A percentile compares a stretch with the other conserved stretches of the same genome.
Conservation (phyloP, 306 rosid genomes). For the Delonix regia region DNA sequence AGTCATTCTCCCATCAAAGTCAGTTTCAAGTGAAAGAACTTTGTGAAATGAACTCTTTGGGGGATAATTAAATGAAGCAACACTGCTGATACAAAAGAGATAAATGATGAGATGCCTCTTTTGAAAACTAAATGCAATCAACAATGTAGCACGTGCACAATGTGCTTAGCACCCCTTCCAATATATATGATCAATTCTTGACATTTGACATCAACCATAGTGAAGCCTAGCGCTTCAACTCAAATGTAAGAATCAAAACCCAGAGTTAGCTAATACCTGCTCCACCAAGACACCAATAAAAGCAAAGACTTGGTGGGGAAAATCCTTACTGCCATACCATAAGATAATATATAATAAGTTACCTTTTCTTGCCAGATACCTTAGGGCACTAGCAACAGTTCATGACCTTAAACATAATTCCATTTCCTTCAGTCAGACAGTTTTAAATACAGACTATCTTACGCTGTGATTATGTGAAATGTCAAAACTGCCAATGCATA, state of each 20-base stretch:
- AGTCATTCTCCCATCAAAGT: slow-evolving; percentile 19
- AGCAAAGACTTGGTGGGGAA: neutral
- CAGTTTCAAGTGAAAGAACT: slow-evolving; percentile 2
- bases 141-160: neutral
- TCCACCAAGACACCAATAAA: slow-evolving; percentile 25
- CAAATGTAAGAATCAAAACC: slow-evolving; percentile 11
- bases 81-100: neutral
- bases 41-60: neutral
- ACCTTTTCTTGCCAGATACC: slow-evolving; percentile 6
- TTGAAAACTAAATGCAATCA: neutral
- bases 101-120: neutral
- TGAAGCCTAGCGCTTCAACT: slow-evolving; percentile 15
- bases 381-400: slow-evolving; percentile 18
- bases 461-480: neutral
- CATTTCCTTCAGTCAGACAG: neutral
- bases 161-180: slow-evolving; percentile 19
- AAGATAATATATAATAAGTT: neutral
- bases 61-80: slow-evolving; percentile 17
- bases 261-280: slow-evolving; percentile 6
- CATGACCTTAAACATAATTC: neutral
- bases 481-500: neutral
- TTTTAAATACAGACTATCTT: slow-evolving; percentile 1
- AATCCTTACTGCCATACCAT: neutral
- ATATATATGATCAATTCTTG: neutral
- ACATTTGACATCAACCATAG: neutral